A percentile compares a stretch with the other conserved stretches of the same genome.
phyloP scores from a whole-genome alignment of 116 monocot species.

The Dioscorea cayenensis region DNA sequence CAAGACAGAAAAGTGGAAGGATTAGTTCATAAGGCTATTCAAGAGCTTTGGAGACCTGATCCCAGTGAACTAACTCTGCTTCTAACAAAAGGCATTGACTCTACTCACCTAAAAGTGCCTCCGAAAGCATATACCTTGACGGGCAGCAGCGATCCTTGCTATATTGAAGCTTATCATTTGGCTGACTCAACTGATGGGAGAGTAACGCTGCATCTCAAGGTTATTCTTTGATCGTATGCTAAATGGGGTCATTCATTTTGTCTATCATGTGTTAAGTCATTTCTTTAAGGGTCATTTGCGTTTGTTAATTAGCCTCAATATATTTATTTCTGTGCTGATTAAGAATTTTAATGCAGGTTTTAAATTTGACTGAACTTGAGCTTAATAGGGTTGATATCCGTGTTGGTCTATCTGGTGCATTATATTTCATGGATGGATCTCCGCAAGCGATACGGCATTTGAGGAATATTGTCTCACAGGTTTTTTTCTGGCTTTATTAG shows the following conservation, averaged over 20 bases:
- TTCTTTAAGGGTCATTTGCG: neutral
- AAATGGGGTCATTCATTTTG: neutral
- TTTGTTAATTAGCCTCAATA: no score
- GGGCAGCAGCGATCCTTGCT: conserved; percentile 97
- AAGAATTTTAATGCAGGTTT: conserved; percentile 47
- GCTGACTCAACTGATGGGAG: conserved; percentile 89
- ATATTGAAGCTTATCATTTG: conserved; percentile 95
- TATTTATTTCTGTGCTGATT: no score
- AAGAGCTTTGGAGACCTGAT: conserved; percentile 94
- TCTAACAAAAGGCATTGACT: conserved; percentile 67
- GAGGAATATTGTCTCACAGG: conserved; percentile 97
- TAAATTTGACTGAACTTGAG: conserved; percentile 97
- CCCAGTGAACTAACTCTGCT: conserved; percentile 77
- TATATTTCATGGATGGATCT: conserved; percentile 94
- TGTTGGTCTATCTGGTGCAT: conserved; percentile 84
- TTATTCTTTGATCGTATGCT: conserved; percentile 10
- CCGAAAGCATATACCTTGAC: conserved; percentile 69
- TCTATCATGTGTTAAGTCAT: neutral
- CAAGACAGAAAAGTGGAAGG: conserved; percentile 98
- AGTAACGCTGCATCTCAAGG: conserved; percentile 93
- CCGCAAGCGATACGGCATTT: conserved; percentile 84
- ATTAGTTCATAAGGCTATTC: conserved; percentile 96
- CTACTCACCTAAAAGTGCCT: conserved; percentile 68
- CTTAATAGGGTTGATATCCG: conserved; percentile 95
- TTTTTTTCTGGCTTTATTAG: conserved; percentile 13